These are phyloP conservation scores for Gilbertella persicaria DNA, from an alignment of 371 early-diverging fungal genomes.

Conservation along the genomic window DNA sequence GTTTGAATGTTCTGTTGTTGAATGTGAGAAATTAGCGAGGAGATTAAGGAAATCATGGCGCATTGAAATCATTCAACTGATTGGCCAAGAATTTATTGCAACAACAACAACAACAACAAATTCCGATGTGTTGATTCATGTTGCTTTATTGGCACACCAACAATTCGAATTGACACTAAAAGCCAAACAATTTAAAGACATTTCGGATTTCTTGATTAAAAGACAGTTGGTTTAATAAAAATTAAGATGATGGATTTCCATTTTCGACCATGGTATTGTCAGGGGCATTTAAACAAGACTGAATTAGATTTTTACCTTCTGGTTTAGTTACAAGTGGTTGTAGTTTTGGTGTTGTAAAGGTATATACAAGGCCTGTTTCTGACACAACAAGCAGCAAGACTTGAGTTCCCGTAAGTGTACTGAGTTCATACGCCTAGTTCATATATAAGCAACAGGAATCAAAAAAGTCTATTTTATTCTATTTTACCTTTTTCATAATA, in stretches of 20 bases:
- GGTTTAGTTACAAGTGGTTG: constrained; percentile 92
- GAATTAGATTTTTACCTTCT: constrained; percentile 91
- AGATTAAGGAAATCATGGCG: constrained; percentile 19
- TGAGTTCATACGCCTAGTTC: constrained; percentile 87
- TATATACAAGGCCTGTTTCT: constrained; percentile 96
- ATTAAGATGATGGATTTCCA: constrained; percentile 51
- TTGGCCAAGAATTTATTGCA: constrained; percentile 42
- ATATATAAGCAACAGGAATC: no score
- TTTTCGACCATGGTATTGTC: constrained; percentile 74
- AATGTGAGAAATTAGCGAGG: constrained; percentile 15
- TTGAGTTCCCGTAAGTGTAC: constrained; percentile 94
- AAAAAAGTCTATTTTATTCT: no score
- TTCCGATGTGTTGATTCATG: constrained; percentile 23
- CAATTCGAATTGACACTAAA: constrained; percentile 22
- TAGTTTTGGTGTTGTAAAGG: constrained; percentile 95
- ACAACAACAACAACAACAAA: not conserved
- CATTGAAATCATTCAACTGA: constrained; percentile 26
- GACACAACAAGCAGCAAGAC: constrained; percentile 93
- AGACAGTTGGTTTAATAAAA: constrained; percentile 12
- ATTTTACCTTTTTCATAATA: constrained; percentile 91
- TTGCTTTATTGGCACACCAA: constrained; percentile 14
- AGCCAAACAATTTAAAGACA: constrained; percentile 6
- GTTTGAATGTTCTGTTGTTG: constrained; percentile 15
- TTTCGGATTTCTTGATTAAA: constrained; percentile 9
- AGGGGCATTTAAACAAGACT: constrained; percentile 87